Conservation (phyloP, 768 basidiomycete species). For the Rhodotorula diobovata region DNA sequence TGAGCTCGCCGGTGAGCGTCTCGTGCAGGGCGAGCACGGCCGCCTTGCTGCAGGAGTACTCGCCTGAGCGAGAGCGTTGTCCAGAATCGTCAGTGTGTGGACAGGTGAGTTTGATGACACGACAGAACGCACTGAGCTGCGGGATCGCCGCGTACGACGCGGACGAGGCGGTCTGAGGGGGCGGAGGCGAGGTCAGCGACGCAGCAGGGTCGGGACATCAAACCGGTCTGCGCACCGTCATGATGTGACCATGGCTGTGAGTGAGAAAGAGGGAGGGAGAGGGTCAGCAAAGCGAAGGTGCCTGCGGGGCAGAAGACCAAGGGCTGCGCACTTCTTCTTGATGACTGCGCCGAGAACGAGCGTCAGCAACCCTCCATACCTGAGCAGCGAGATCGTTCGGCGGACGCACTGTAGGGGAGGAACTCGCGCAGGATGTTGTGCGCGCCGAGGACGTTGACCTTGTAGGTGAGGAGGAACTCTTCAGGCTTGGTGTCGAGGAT, state of each 20-base stretch:
- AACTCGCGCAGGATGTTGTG: slow-evolving; percentile 35
- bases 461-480: slow-evolving; percentile 28
- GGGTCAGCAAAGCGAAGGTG: not conserved
- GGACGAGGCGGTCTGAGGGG: slow-evolving; percentile 18
- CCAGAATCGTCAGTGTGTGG: fast-evolving
- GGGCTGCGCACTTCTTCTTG: slow-evolving; percentile 23
- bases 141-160: slow-evolving; percentile 28
- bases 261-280: not conserved
- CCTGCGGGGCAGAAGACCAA: not conserved
- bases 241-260: slow-evolving; percentile 31
- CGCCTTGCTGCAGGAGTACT: slow-evolving; percentile 31
- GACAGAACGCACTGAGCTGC: slow-evolving; percentile 5
- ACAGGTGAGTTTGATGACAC: fast-evolving
- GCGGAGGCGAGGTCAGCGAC: not conserved
- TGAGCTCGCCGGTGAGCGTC: slow-evolving; percentile 24
- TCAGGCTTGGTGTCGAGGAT: slow-evolving; percentile 25
- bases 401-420: slow-evolving; percentile 28
- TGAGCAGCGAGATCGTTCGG: not conserved
- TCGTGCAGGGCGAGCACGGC: slow-evolving; percentile 32
- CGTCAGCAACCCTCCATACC: no score
- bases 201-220: no score
- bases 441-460: slow-evolving; percentile 30
- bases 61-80: slow-evolving; percentile 1
- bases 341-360: slow-evolving; percentile 7
- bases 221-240: slow-evolving; percentile 2